Percentiles rank a stretch among this genome's conserved stretches.
Evolutionary conservation across 2,329 filamentous ascomycete genomes (phyloP).

Genomic region (Blumeriella jaapii): DNA sequence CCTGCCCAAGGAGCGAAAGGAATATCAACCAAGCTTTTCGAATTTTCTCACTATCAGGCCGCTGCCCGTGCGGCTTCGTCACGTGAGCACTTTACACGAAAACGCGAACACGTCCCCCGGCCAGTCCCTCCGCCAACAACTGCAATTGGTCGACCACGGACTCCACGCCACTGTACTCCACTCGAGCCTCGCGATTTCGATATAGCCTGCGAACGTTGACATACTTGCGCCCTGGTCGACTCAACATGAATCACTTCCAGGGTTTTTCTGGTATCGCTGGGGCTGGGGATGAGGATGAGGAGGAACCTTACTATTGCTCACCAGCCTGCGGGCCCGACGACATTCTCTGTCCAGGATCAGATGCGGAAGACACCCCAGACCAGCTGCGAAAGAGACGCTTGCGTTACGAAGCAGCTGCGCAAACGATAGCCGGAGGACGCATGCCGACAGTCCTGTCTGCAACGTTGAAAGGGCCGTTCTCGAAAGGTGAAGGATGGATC

Average conservation of each 20-base stretch:
- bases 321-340: conserved; percentile 33
- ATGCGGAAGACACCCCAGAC: conserved; percentile 41
- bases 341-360: conserved; percentile 43
- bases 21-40: no score
- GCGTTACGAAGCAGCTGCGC: conserved; percentile 48
- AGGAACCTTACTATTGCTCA: conserved; percentile 38
- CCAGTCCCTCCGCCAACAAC: no score
- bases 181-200: no score
- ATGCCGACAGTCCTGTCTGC: conserved; percentile 48
- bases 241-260: conserved; percentile 4
- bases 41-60: neutral
- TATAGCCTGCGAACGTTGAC: neutral
- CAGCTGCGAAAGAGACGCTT: conserved; percentile 38
- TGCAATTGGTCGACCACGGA: no score
- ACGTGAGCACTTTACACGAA: conserved; percentile 5
- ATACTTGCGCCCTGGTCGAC: neutral
- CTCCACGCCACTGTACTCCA: no score
- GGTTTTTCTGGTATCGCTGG: conserved; percentile 1
- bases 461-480: conserved; percentile 50
- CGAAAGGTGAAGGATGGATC: conserved; percentile 35
- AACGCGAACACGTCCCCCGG: no score
- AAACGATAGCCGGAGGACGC: conserved; percentile 45
- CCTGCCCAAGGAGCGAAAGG: no score
- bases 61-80: no score
- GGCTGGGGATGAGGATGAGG: conserved; percentile 8